A percentile compares a stretch with the other conserved stretches of the same genome.
Conservation (phyloP, 208 protist species). For the Leishmania braziliensis region DNA sequence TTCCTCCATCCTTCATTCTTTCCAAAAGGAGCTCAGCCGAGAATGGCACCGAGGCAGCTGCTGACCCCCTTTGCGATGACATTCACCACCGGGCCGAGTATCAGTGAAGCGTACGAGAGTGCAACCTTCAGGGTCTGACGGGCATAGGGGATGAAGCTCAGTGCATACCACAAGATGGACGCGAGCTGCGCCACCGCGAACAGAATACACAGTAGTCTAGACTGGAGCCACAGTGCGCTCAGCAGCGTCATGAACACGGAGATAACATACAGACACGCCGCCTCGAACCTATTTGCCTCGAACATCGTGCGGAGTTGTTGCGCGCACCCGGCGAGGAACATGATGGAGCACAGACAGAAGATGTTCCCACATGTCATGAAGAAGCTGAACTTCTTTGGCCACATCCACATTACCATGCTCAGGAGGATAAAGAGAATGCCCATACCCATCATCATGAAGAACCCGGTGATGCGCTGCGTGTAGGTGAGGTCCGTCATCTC, state of each 20-base stretch:
- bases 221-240: constrained; percentile 61
- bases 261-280: constrained; percentile 68
- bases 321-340: constrained; percentile 83
- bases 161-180: constrained; percentile 84
- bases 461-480: constrained; percentile 81
- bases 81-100: constrained; percentile 34
- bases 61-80: constrained; percentile 28
- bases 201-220: constrained; percentile 56
- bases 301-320: constrained; percentile 85
- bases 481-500: constrained; percentile 83
- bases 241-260: constrained; percentile 77
- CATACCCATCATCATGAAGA: constrained; percentile 84
- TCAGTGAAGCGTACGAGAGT: constrained; percentile 25
- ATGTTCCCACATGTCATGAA: constrained; percentile 90
- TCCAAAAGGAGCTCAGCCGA: constrained; percentile 1
- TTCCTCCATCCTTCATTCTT: neutral
- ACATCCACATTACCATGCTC: constrained; percentile 58
- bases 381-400: constrained; percentile 90
- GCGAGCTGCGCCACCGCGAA: constrained; percentile 69
- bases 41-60: constrained; percentile 25
- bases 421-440: constrained; percentile 82
- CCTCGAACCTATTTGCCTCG: constrained; percentile 72
- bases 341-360: constrained; percentile 83
- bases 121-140: constrained; percentile 57
- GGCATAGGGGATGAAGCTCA: constrained; percentile 91